These are phyloP conservation scores for Prunus yedoensis DNA, from an alignment of 331 rosid genomes.

Conservation along the genomic window DNA sequence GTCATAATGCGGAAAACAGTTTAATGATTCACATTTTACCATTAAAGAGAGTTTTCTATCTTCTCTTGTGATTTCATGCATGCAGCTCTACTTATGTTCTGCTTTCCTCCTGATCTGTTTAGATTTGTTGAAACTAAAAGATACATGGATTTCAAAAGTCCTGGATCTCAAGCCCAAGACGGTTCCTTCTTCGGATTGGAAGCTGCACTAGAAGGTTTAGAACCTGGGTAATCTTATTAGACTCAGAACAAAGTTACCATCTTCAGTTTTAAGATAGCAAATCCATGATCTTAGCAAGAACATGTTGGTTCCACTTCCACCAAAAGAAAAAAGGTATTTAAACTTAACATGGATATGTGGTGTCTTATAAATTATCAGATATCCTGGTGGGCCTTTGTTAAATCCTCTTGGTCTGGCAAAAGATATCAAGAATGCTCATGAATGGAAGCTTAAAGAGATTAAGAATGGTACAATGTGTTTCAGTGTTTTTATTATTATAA, in stretches of 20 bases:
- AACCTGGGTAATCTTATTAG: slow-evolving; percentile 66
- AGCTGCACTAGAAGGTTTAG: slow-evolving; percentile 75
- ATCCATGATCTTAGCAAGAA: not conserved
- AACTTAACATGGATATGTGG: no score
- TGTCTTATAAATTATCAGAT: slow-evolving; percentile 42
- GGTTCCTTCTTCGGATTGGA: slow-evolving; percentile 82
- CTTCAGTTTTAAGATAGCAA: not conserved
- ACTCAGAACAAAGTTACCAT: not conserved
- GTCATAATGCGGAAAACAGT: no score
- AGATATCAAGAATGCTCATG: slow-evolving; percentile 70
- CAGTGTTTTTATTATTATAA: not conserved
- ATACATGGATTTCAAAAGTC: slow-evolving; percentile 84
- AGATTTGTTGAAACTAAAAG: slow-evolving; percentile 88
- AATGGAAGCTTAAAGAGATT: slow-evolving; percentile 87
- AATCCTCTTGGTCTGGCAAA: slow-evolving; percentile 88
- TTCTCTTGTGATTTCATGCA: not conserved
- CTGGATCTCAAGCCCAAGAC: slow-evolving; percentile 86
- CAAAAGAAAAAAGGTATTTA: not conserved
- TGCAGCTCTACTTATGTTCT: not conserved
- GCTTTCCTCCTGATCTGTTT: slow-evolving; percentile 22
- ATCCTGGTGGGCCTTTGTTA: slow-evolving; percentile 80
- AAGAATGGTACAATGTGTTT: slow-evolving; percentile 56
- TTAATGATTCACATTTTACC: no score
- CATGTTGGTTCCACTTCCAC: not conserved
- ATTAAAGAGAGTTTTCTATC: no score